Percentiles rank a stretch among this genome's conserved stretches.
Conservation (phyloP, 257 asterid genomes). For the Solanum dulcamara region DNA sequence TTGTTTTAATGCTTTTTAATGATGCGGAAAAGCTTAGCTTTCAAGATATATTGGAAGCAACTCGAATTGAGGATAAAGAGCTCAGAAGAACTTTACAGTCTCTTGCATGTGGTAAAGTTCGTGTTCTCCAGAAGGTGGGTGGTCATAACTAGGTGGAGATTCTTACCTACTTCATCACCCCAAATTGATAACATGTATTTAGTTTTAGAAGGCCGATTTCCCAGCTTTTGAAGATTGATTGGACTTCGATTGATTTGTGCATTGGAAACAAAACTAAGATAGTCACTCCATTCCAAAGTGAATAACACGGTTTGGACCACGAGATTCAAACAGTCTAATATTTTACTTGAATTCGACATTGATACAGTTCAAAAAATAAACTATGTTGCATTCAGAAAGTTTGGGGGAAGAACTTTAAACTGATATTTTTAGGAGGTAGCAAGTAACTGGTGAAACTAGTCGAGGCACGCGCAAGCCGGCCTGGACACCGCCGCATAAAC, state of each 20-base stretch:
- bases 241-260: not conserved
- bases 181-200: not conserved
- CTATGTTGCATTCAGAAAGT: not conserved
- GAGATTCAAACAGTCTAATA: not conserved
- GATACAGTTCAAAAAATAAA: not conserved
- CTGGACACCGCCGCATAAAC: not conserved
- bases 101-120: slow-evolving; percentile 94
- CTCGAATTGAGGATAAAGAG: slow-evolving; percentile 87
- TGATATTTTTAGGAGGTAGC: not conserved
- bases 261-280: not conserved
- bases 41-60: slow-evolving; percentile 84
- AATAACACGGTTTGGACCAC: not conserved
- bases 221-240: not conserved
- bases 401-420: not conserved
- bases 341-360: not conserved
- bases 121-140: slow-evolving; percentile 80
- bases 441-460: not conserved
- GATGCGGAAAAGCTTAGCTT: slow-evolving; percentile 76
- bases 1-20: slow-evolving; percentile 86
- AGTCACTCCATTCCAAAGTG: not conserved
- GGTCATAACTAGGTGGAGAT: not conserved
- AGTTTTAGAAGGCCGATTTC: not conserved
- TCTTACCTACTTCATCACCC: not conserved
- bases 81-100: slow-evolving; percentile 87
- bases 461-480: not conserved